These are phyloP conservation scores for Xerocomus spinulosus DNA, from an alignment of 768 basidiomycete species.

Conservation along the genomic window DNA sequence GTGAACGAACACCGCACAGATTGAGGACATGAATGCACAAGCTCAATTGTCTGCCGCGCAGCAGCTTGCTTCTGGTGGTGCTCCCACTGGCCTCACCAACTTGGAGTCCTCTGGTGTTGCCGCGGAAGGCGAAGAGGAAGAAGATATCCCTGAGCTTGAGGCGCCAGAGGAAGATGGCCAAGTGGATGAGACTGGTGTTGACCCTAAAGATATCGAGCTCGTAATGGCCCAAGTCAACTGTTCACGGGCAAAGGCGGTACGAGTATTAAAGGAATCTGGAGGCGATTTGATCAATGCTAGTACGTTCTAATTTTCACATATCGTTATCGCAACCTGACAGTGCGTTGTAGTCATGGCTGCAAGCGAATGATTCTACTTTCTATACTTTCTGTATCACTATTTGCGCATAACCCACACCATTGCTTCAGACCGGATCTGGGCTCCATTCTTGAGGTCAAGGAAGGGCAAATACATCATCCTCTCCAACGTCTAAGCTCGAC, in stretches of 20 bases:
- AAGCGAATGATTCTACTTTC: slow-evolving; percentile 60
- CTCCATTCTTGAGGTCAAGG: neutral
- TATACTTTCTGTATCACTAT: slow-evolving; percentile 31
- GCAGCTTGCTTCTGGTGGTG: slow-evolving; percentile 58
- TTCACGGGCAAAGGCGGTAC: slow-evolving; percentile 87
- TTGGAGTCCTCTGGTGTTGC: slow-evolving; percentile 50
- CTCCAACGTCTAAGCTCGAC: slow-evolving; percentile 70
- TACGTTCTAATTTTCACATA: slow-evolving; percentile 43
- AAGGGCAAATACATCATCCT: slow-evolving; percentile 20
- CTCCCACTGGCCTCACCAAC: slow-evolving; percentile 37
- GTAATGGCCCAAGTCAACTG: slow-evolving; percentile 89
- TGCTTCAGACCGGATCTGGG: slow-evolving; percentile 8
- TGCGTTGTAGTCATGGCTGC: slow-evolving; percentile 76
- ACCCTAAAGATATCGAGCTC: slow-evolving; percentile 91
- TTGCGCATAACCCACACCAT: slow-evolving; percentile 21
- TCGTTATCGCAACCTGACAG: slow-evolving; percentile 9
- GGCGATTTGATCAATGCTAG: slow-evolving; percentile 97
- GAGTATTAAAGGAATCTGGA: slow-evolving; percentile 83
- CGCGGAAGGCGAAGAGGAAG: slow-evolving; percentile 57
- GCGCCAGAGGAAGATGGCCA: slow-evolving; percentile 76
- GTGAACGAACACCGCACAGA: slow-evolving; percentile 36
- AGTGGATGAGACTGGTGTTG: slow-evolving; percentile 83
- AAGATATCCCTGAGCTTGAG: slow-evolving; percentile 82
- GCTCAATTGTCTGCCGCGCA: slow-evolving; percentile 76
- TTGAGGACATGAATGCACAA: slow-evolving; percentile 84